phyloP scores from a whole-genome alignment of 495 filamentous ascomycete species.

The Talaromyces stipitatus region DNA sequence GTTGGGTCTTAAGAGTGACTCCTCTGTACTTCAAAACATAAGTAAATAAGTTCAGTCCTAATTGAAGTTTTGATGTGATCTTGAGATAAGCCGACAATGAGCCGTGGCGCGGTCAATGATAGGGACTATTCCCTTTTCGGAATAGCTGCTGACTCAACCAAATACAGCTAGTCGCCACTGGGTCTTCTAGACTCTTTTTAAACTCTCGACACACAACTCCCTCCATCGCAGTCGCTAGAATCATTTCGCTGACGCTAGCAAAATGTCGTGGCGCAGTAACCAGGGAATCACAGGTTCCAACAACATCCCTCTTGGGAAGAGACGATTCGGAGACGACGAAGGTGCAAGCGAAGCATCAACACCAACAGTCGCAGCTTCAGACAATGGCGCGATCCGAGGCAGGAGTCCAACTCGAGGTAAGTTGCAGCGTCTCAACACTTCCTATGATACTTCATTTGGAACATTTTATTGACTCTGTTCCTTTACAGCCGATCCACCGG shows the following conservation, averaged over 20 bases:
- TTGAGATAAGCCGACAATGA: background rate
- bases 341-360: constrained; percentile 51
- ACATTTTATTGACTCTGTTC: background rate
- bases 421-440: constrained; percentile 14
- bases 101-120: too few species aligned
- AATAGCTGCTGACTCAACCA: background rate
- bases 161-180: background rate
- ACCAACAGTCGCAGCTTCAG: constrained; percentile 38
- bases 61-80: background rate
- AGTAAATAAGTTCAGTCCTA: background rate
- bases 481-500: constrained; percentile 39
- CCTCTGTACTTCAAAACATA: too few species aligned
- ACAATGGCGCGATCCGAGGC: constrained; percentile 57
- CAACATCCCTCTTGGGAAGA: constrained; percentile 89
- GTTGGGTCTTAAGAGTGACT: too few species aligned
- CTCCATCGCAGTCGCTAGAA: background rate
- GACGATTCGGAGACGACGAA: constrained; percentile 73
- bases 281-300: constrained; percentile 98
- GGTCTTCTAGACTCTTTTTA: background rate
- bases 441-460: background rate
- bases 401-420: constrained; percentile 64
- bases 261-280: constrained; percentile 77
- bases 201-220: constrained; percentile 10
- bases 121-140: background rate
- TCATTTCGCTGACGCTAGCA: background rate